Conservation (phyloP, 1,284 basidiomycete genomes). For the Microbotryomycetes sp. region DNA sequence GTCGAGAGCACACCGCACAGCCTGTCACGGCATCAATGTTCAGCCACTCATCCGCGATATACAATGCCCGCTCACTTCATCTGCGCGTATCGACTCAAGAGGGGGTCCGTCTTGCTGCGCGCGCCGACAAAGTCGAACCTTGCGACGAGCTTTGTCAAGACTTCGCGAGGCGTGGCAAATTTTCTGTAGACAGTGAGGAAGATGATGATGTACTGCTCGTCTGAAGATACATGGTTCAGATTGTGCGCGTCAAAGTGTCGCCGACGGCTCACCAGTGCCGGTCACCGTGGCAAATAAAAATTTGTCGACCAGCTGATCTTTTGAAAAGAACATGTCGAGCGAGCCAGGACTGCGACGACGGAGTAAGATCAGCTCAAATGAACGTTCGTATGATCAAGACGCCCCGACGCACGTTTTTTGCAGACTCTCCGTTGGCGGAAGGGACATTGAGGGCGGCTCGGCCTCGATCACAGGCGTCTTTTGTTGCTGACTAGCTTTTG, state of each 20-base stretch:
- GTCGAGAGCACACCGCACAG: constrained; percentile 34
- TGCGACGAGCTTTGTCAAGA: constrained; percentile 34
- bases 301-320: constrained; percentile 37
- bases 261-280: constrained; percentile 33
- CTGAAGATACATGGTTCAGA: constrained; percentile 6
- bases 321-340: constrained; percentile 34
- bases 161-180: constrained; percentile 36
- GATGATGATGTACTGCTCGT: constrained; percentile 34
- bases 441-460: too few species aligned
- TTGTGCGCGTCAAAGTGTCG: neutral
- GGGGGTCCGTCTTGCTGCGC: constrained; percentile 29
- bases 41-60: neutral
- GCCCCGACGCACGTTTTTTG: too few species aligned
- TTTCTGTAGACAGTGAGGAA: constrained; percentile 38
- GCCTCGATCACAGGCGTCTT: too few species aligned
- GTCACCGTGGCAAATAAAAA: constrained; percentile 38
- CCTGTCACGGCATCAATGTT: constrained; percentile 6
- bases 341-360: constrained; percentile 1
- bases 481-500: neutral
- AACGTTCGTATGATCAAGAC: too few species aligned
- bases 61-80: constrained; percentile 29
- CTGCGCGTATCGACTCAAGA: constrained; percentile 36
- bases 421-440: too few species aligned
- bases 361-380: neutral
- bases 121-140: constrained; percentile 33